Evolutionary conservation across 1,284 basidiomycete species (phyloP).

Genomic region (Cystobasidiaceae sp.): DNA sequence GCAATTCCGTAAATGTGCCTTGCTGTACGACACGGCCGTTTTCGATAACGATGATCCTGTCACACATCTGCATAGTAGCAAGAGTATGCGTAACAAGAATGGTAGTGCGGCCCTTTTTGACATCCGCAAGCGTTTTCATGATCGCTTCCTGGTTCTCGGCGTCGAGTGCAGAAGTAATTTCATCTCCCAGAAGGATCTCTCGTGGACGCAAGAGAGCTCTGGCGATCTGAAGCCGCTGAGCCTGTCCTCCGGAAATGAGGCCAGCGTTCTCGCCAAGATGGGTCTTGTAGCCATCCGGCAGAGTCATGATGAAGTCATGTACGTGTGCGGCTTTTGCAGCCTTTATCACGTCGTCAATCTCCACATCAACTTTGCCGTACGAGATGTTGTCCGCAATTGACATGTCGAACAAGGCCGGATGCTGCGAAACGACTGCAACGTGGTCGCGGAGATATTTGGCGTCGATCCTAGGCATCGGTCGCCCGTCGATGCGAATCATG

Average conservation of each 20-base stretch:
- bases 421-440: constrained; percentile 77
- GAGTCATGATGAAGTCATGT: constrained; percentile 74
- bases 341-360: constrained; percentile 56
- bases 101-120: constrained; percentile 67
- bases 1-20: constrained; percentile 68
- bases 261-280: constrained; percentile 79
- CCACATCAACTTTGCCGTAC: constrained; percentile 55
- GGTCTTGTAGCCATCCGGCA: constrained; percentile 81
- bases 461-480: constrained; percentile 57
- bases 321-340: constrained; percentile 73
- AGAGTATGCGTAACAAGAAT: constrained; percentile 91
- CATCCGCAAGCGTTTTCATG: constrained; percentile 65
- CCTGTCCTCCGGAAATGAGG: constrained; percentile 88
- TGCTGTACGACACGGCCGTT: constrained; percentile 72
- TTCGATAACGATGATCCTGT: constrained; percentile 75
- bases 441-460: constrained; percentile 70
- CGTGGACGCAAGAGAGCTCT: constrained; percentile 72
- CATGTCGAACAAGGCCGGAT: constrained; percentile 78
- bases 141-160: constrained; percentile 71
- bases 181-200: constrained; percentile 81
- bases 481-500: constrained; percentile 56
- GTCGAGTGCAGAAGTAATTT: constrained; percentile 89
- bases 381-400: constrained; percentile 78
- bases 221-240: constrained; percentile 86
- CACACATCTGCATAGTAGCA: constrained; percentile 84